Base-by-base conservation (phyloP, 768 basidiomycete species). In the Lactarius akahatsu region DNA sequence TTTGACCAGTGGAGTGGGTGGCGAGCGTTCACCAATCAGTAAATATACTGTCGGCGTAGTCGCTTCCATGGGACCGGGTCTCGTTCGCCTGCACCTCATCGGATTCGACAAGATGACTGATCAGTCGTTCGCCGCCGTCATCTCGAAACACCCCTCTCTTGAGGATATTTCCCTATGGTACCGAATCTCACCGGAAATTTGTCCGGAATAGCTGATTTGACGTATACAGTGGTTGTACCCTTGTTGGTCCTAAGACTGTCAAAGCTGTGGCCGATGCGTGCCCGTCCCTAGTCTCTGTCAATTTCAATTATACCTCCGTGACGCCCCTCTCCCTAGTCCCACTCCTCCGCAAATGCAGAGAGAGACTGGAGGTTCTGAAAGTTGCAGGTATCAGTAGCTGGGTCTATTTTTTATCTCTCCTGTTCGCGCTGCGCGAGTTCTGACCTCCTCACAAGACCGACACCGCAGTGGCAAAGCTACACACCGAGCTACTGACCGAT, bases 291-390 rank as follows among this genome's bases (percentile, higher is more conserved):
- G 77, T 72, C 15, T 73, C 76, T 0, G 71, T 88, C 57, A 89
- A 90, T 69, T 73, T 90, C 41, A 88, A 81, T 70, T 85, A 85
- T 65, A 91, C 89, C 2, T 78, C 83, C 3, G 80, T 81, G 5
- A 74, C 83, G 1, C 84, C 87, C 0, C 64, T 69, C 1, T 81
- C 84, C 18, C 72, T 90, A 9, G 76, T 78, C 1, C 75, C 79
- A 10, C 70, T 87, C 20, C 73, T 86, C 0, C 71, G 75, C 4
- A 74, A 72, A 57, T 80, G 82, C 65, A 69, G 71, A 26, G 70
- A 77, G 10, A 57, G 43, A 47, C 67, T 90, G 20, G 79, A 85
- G 70, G 81, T 84, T 0, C 72, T 90, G 50, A 90, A 90, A 71
- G 74, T 87, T 5, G 86, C 88, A 4, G 86, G 85, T 6, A 81